Evolutionary conservation across 192 early-diverging fungal species (phyloP), one percentile per base, ranked within the genome.

Genomic region (Mortierella claussenii): DNA sequence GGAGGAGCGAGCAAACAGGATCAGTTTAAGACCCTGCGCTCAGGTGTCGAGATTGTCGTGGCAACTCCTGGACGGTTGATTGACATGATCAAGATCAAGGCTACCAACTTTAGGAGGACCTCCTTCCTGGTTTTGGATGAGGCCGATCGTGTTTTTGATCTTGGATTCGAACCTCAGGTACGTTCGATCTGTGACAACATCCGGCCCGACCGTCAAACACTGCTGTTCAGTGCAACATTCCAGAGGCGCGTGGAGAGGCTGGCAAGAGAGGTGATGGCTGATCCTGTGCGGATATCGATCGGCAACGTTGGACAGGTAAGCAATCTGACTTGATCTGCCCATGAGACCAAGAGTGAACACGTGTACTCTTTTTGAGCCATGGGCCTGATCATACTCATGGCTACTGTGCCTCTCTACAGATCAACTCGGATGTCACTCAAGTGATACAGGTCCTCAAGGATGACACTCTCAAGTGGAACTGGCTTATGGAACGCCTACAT

Each of bases 111-210:
- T 17, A 78, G 80, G 42, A 81, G 93, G 20, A 93, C 97, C 0
- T 87, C 87, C 23, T 99, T 89, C 59, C 74, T 98, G 50, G 96
- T 98, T 2, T 85, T 98, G 32, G 97, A 99, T 69, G 97, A 98
- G 81, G 96, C 96, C 12, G 97, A 99, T 78, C 89, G 97, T 28
- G 96, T 97, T 90, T 89, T 99, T 74, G 96, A 99, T 67, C 86
- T 93, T 54, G 96, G 95, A 21, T 97, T 97, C 80, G 91, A 94
- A 54, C 90, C 90, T 1, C 92, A 92, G 55, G 90, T 94, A 6
- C 82, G 90, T 2, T 91, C 90, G 13, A 90, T 95, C 42, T 93
- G 92, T 78, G 90, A 91, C 45, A 88, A 89, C 69, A 81, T 95
- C 15, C 83, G 93, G 12, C 93, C 93, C 8, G 93, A 95, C 58